These are phyloP conservation scores for Penicillium glabrum DNA, from an alignment of 2,329 filamentous ascomycete genomes.

Conservation along the genomic window DNA sequence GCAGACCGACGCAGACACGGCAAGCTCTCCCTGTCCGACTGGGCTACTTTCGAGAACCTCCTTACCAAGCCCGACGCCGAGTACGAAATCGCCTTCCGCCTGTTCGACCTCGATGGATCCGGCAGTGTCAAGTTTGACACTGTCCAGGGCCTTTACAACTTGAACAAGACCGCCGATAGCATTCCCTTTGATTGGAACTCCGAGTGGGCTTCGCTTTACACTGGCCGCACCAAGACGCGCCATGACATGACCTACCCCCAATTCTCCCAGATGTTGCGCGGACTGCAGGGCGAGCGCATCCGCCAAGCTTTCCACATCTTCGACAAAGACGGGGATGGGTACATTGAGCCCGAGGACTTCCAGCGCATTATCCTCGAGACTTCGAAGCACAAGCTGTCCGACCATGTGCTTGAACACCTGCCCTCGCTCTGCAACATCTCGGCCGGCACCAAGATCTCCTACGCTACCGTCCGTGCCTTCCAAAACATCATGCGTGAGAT, in stretches of 20 bases:
- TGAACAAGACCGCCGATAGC: conserved; percentile 79
- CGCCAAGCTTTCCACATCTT: conserved; percentile 91
- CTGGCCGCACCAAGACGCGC: conserved; percentile 80
- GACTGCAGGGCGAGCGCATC: conserved; percentile 92
- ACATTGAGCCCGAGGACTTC: conserved; percentile 93
- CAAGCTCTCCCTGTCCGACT: conserved; percentile 77
- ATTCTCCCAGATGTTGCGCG: conserved; percentile 97
- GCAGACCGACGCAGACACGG: conserved; percentile 77
- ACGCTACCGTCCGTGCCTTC: conserved; percentile 95
- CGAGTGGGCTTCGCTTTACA: conserved; percentile 93
- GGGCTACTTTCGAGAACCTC: conserved; percentile 91
- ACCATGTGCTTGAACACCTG: conserved; percentile 89
- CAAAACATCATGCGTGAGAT: conserved; percentile 98
- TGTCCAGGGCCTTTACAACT: conserved; percentile 80
- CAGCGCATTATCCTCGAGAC: conserved; percentile 95
- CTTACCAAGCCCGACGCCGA: conserved; percentile 93
- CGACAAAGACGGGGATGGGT: conserved; percentile 88
- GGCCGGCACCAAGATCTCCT: conserved; percentile 87
- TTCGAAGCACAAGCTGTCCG: conserved; percentile 91
- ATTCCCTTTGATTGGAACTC: conserved; percentile 97
- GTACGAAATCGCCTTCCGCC: conserved; percentile 96
- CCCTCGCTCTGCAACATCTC: conserved; percentile 94
- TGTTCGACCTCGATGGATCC: conserved; percentile 84
- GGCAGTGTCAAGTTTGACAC: conserved; percentile 88
- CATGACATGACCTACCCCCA: conserved; percentile 93